phyloP scores from a whole-genome alignment of 306 rosid genomes.

The Myrica gale region DNA sequence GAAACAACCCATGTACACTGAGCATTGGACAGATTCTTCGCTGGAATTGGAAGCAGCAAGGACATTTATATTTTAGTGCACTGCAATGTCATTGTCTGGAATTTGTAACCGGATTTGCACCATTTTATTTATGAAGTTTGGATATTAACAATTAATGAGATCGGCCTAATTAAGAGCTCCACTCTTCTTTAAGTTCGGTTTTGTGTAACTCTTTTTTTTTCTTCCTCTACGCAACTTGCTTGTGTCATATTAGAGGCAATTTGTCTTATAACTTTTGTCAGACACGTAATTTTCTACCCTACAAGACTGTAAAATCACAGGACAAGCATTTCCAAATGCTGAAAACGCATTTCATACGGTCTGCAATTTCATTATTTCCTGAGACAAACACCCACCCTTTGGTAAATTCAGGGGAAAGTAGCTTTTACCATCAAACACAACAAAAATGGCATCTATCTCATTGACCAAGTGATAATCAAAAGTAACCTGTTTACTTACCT shows the following conservation, averaged over 20 bases:
- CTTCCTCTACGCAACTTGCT: not conserved
- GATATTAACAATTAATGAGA: not conserved
- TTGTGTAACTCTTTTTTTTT: not conserved
- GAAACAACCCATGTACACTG: not conserved
- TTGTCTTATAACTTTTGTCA: not conserved
- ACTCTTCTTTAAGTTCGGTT: not conserved
- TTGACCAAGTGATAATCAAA: not conserved
- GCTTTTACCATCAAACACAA: not conserved
- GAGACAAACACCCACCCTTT: not conserved
- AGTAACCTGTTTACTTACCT: slow-evolving; percentile 1
- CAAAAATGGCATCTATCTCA: not conserved
- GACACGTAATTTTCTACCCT: not conserved
- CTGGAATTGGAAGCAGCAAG: not conserved
- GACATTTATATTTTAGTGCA: too few relatives aligned
- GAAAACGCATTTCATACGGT: not conserved
- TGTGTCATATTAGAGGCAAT: not conserved
- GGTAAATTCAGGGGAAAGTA: not conserved
- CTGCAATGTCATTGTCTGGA: not conserved
- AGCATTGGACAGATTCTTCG: not conserved
- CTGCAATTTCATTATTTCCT: not conserved
- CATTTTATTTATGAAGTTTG: not conserved
- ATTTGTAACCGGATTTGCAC: not conserved
- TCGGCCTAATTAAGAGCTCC: not conserved
- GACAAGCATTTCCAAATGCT: not conserved
- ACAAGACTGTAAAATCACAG: not conserved